phyloP scores from a whole-genome alignment of 192 early-diverging fungal species.

The Rhizophagus clarus region DNA sequence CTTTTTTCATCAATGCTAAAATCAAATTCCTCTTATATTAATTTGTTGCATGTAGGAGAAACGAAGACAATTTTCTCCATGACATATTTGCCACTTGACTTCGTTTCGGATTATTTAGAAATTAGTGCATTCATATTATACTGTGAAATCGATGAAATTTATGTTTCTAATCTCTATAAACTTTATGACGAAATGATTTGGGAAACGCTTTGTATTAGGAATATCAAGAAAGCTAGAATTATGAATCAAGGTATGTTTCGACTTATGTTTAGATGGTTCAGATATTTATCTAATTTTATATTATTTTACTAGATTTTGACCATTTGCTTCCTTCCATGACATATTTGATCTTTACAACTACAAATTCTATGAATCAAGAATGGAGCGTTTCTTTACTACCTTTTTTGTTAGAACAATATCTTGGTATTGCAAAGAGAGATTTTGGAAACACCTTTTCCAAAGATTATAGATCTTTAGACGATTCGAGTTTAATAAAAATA shows the following conservation, averaged over 20 bases:
- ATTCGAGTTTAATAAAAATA: not conserved
- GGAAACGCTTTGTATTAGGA: not conserved
- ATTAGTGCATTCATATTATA: conserved; percentile 2
- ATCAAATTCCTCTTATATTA: not conserved
- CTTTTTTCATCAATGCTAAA: conserved; percentile 1
- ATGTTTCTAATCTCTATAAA: not conserved
- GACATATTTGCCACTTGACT: not conserved
- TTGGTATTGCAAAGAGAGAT: not conserved
- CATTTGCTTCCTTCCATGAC: not conserved
- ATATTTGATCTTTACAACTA: conserved; percentile 2
- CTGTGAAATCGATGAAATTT: not conserved
- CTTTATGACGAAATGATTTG: not conserved
- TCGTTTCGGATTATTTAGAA: not conserved
- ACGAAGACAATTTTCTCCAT: not conserved
- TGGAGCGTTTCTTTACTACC: not conserved
- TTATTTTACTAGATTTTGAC: not conserved
- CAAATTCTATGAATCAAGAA: not conserved
- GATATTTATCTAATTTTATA: not conserved
- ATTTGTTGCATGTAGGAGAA: not conserved
- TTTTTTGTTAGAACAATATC: conserved; percentile 3
- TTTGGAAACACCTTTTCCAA: not conserved
- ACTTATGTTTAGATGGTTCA: not conserved
- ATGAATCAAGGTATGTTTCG: not conserved
- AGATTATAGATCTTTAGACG: not conserved
- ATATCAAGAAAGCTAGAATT: not conserved